A percentile compares a stretch with the other conserved stretches of the same genome.
phyloP scores from a whole-genome alignment of 78 protist genomes.

The Speleostelium caveatum region DNA sequence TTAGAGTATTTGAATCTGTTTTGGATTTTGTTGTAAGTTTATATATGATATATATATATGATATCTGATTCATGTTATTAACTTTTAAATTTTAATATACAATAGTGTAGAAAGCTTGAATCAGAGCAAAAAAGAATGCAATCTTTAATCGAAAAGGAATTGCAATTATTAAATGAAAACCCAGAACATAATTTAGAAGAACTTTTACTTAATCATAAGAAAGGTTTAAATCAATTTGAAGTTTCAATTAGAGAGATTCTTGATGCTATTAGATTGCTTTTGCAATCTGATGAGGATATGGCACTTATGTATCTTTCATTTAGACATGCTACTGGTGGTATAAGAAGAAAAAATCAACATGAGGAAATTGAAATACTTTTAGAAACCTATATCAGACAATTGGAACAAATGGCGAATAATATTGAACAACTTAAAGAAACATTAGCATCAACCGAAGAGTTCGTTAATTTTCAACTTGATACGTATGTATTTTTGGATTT shows the following conservation, averaged over 20 bases:
- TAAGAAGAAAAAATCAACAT: conserved; percentile 69
- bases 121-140: conserved; percentile 50
- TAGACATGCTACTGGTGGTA: conserved; percentile 68
- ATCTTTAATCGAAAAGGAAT: conserved; percentile 44
- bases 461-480: conserved; percentile 73
- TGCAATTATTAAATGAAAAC: conserved; percentile 58
- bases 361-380: conserved; percentile 68
- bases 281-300: conserved; percentile 69
- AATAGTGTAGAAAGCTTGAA: conserved; percentile 45
- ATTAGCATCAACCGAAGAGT: conserved; percentile 38
- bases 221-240: conserved; percentile 72
- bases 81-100: background rate
- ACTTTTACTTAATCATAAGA: conserved; percentile 42
- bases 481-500: too few species aligned
- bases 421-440: conserved; percentile 62
- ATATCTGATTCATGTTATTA: background rate
- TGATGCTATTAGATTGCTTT: conserved; percentile 32
- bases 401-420: conserved; percentile 51
- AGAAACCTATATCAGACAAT: conserved; percentile 63
- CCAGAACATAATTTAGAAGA: conserved; percentile 73
- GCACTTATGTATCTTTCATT: conserved; percentile 75
- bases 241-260: conserved; percentile 45
- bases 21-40: conserved; percentile 37
- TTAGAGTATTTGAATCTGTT: conserved; percentile 53
- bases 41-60: background rate